Conservation (phyloP, 495 filamentous ascomycete genomes). For the Aspergillus olivimuriae region DNA sequence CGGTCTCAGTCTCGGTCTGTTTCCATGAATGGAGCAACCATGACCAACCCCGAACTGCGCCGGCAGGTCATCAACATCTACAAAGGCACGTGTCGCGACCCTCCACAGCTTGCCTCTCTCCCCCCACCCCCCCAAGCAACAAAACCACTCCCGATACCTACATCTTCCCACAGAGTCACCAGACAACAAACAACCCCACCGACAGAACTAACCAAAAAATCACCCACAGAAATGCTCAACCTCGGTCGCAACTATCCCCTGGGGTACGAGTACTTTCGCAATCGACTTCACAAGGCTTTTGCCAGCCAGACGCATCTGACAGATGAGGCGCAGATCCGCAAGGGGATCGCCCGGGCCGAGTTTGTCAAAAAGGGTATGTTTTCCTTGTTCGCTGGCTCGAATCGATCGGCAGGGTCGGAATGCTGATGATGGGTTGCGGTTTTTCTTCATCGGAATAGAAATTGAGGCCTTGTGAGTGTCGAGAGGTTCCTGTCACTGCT, state of each 20-base stretch:
- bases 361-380: constrained; percentile 82
- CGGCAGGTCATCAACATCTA: constrained; percentile 82
- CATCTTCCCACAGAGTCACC: background rate
- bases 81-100: constrained; percentile 58
- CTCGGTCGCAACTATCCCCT: constrained; percentile 82
- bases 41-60: constrained; percentile 55
- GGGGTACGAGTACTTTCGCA: constrained; percentile 78
- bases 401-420: constrained; percentile 73
- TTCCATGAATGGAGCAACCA: constrained; percentile 17
- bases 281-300: constrained; percentile 80
- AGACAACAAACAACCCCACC: background rate
- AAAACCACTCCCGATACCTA: background rate
- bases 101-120: background rate
- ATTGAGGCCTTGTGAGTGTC: constrained; percentile 86
- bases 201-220: too few species aligned
- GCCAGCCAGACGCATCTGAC: constrained; percentile 59
- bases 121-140: background rate
- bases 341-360: constrained; percentile 70
- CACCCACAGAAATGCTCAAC: constrained; percentile 64
- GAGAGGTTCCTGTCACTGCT: too few species aligned
- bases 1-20: too few species aligned
- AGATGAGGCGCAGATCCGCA: constrained; percentile 66
- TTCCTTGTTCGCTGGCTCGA: background rate
- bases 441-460: constrained; percentile 40
- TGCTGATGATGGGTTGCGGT: constrained; percentile 75